phyloP scores from a whole-genome alignment of 2,329 filamentous ascomycete species.

The Botrytis cinerea region DNA sequence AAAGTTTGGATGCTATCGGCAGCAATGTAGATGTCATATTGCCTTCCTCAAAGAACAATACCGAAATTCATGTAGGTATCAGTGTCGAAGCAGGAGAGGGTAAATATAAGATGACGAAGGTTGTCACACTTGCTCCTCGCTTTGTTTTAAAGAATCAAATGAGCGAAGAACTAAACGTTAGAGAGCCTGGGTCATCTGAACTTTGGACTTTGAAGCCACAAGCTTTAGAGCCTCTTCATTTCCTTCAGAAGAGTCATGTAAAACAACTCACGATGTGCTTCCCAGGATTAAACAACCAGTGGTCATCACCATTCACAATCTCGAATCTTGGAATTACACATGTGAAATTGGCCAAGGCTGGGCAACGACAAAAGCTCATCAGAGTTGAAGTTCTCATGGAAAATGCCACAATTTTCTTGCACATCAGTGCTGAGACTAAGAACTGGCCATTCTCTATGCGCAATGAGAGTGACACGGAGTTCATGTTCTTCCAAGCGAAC shows the following conservation, averaged over 20 bases:
- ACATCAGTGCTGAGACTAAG: slow-evolving; percentile 85
- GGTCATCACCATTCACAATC: slow-evolving; percentile 98
- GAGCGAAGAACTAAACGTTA: slow-evolving; percentile 82
- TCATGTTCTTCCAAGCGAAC: slow-evolving; percentile 93
- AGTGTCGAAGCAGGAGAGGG: slow-evolving; percentile 88
- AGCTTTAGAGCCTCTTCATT: slow-evolving; percentile 84
- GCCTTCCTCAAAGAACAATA: slow-evolving; percentile 65
- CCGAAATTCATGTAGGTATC: slow-evolving; percentile 89
- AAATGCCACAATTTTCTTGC: slow-evolving; percentile 88
- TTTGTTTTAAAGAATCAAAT: slow-evolving; percentile 95
- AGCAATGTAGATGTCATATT: slow-evolving; percentile 88
- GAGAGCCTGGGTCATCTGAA: slow-evolving; percentile 88
- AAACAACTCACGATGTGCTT: slow-evolving; percentile 95
- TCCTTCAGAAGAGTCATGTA: slow-evolving; percentile 76
- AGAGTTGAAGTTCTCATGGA: slow-evolving; percentile 90
- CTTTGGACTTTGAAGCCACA: slow-evolving; percentile 75
- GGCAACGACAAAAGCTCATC: slow-evolving; percentile 84
- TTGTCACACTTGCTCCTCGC: slow-evolving; percentile 87
- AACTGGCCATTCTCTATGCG: slow-evolving; percentile 99
- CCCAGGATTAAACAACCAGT: slow-evolving; percentile 91
- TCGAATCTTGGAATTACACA: slow-evolving; percentile 90
- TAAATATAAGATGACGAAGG: slow-evolving; percentile 97
- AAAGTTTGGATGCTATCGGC: slow-evolving; percentile 96
- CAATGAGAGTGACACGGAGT: slow-evolving; percentile 96
- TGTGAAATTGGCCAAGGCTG: slow-evolving; percentile 88